Evolutionary conservation across 1,284 basidiomycete species (phyloP).

Genomic region (Fomitopsis schrenkii): DNA sequence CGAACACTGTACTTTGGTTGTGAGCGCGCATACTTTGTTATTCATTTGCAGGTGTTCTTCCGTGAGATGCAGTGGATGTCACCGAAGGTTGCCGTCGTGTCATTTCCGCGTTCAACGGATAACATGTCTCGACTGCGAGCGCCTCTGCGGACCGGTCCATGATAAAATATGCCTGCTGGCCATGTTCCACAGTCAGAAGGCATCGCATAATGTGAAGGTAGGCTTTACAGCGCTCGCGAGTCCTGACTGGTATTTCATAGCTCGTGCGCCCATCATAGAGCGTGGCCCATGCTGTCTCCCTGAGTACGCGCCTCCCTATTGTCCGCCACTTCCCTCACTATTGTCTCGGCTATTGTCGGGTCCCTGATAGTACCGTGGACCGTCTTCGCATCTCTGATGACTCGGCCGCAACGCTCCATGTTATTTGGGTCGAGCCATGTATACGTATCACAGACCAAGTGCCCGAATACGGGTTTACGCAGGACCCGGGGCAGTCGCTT

Average conservation of each 20-base stretch:
- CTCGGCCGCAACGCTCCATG: not conserved
- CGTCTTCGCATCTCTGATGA: not conserved
- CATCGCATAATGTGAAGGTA: no score
- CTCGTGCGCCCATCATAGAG: not conserved
- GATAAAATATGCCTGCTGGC: no score
- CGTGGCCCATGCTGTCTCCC: not conserved
- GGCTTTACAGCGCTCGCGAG: no score
- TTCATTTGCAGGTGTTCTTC: not conserved
- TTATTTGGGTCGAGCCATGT: not conserved
- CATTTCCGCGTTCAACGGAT: not conserved
- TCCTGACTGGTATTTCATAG: no score
- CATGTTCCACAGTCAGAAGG: no score
- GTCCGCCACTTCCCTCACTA: not conserved
- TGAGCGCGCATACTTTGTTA: not conserved
- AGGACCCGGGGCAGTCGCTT: not conserved
- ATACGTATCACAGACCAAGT: not conserved
- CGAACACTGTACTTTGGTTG: not conserved
- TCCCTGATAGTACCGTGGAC: not conserved
- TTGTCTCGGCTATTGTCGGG: not conserved
- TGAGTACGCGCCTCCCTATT: not conserved
- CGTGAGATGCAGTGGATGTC: not conserved
- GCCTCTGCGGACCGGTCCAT: no score
- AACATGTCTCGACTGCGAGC: not conserved
- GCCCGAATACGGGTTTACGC: not conserved
- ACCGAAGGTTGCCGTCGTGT: not conserved